Conservation (phyloP, 2,329 filamentous ascomycete genomes). For the Fusarium pseudonygamai region DNA sequence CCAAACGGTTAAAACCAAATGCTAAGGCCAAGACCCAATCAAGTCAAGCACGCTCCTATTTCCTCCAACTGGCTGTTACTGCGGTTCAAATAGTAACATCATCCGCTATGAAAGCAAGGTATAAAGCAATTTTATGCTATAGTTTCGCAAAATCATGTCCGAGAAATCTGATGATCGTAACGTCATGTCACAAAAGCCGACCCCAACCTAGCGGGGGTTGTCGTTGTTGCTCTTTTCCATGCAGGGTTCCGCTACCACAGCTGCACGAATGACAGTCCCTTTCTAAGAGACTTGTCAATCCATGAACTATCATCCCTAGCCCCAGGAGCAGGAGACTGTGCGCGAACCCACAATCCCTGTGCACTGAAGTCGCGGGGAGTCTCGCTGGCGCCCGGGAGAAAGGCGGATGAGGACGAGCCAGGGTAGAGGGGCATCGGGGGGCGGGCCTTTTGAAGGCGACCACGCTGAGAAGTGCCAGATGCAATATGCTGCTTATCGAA, state of each 20-base stretch:
- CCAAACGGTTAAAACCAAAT: constrained; percentile 12
- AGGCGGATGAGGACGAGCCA: constrained; percentile 36
- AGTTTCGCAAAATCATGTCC: constrained; percentile 22
- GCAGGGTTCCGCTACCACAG: constrained; percentile 28
- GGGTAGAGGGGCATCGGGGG: constrained; percentile 37
- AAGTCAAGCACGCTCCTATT: constrained; percentile 13
- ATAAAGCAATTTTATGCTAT: neutral
- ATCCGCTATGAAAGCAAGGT: constrained; percentile 15
- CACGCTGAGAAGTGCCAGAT: constrained; percentile 38
- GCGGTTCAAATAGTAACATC: neutral
- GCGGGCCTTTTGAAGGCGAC: constrained; percentile 29
- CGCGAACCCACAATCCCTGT: constrained; percentile 38
- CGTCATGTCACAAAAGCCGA: constrained; percentile 18
- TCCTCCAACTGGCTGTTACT: neutral
- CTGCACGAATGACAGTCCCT: constrained; percentile 36
- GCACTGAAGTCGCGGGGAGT: constrained; percentile 41
- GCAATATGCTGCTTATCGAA: constrained; percentile 31
- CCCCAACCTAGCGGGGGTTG: constrained; percentile 10
- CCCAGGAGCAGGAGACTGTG: constrained; percentile 22
- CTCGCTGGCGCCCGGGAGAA: constrained; percentile 36
- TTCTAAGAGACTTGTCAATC: constrained; percentile 40
- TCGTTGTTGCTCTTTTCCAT: neutral
- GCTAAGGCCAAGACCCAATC: neutral
- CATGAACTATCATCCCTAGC: constrained; percentile 34
- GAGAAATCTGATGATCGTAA: constrained; percentile 27